Conservation (phyloP, 108 stramenopile genomes). For the Seminavis robusta region DNA sequence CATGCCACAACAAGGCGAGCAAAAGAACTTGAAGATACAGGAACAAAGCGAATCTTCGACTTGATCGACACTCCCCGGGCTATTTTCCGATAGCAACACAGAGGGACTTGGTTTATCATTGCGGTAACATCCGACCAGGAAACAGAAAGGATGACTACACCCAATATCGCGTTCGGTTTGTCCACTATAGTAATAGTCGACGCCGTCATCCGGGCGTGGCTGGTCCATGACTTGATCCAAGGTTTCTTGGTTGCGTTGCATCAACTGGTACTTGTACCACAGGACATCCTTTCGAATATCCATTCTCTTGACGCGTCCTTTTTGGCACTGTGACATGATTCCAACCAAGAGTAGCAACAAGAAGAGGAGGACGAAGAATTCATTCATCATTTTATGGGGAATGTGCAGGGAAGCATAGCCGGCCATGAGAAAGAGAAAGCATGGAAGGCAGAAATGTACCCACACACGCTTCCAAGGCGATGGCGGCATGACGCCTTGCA, state of each 20-base stretch:
- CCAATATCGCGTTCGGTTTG: constrained; percentile 56
- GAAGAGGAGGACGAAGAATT: constrained; percentile 38
- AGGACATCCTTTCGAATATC: constrained; percentile 65
- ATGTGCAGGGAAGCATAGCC: constrained; percentile 58
- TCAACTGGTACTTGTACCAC: constrained; percentile 43
- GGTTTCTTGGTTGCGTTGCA: not conserved
- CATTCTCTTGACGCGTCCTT: constrained; percentile 54
- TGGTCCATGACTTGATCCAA: constrained; percentile 6
- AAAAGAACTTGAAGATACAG: constrained; percentile 33
- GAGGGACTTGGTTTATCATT: constrained; percentile 7
- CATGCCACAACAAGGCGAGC: constrained; percentile 33
- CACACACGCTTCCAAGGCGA: constrained; percentile 40
- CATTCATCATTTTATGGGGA: constrained; percentile 44
- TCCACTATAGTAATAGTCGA: constrained; percentile 32
- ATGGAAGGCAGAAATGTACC: constrained; percentile 51
- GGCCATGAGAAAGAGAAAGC: constrained; percentile 51
- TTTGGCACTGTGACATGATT: constrained; percentile 44
- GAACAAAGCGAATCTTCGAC: constrained; percentile 12
- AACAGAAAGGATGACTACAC: constrained; percentile 63
- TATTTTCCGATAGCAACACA: not conserved
- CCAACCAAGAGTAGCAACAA: constrained; percentile 43
- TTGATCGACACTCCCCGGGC: constrained; percentile 11
- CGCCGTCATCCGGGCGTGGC: constrained; percentile 29
- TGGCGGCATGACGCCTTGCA: constrained; percentile 53
- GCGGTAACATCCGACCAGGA: constrained; percentile 58